These are phyloP conservation scores for Trichoderma sp. DNA, from an alignment of 2,329 filamentous ascomycete species.

Conservation along the genomic window DNA sequence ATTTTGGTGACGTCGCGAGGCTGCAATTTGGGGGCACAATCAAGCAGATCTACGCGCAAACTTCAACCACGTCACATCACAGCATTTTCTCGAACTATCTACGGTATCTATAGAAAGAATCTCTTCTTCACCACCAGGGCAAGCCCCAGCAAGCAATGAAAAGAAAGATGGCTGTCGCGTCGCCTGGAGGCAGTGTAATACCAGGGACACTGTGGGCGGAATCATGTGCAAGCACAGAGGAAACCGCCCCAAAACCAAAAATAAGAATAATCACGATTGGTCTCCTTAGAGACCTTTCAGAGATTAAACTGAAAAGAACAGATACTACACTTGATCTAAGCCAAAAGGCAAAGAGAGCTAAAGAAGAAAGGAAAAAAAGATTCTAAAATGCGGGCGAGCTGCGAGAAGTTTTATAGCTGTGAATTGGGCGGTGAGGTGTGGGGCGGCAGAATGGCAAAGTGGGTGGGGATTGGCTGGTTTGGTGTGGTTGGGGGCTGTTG, in stretches of 20 bases:
- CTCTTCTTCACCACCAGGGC: conserved; percentile 41
- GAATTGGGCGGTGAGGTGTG: conserved; percentile 19
- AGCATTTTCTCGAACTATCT: neutral
- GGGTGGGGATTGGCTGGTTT: neutral
- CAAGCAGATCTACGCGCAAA: neutral
- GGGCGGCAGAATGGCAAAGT: conserved; percentile 11
- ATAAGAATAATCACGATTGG: conserved; percentile 80
- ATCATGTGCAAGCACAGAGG: conserved; percentile 44
- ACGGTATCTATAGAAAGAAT: neutral
- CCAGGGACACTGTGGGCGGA: conserved; percentile 43
- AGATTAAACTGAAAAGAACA: conserved; percentile 98
- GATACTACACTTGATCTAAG: conserved; percentile 95
- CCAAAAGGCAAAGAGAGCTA: conserved; percentile 55
- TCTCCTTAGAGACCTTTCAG: conserved; percentile 75
- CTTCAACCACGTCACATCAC: neutral
- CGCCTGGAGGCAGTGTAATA: conserved; percentile 46
- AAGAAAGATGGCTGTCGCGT: conserved; percentile 39
- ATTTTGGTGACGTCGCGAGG: neutral
- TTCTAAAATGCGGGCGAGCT: conserved; percentile 9
- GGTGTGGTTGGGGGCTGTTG: neutral
- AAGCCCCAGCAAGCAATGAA: conserved; percentile 42
- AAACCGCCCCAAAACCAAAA: conserved; percentile 37
- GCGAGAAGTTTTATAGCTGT: conserved; percentile 28
- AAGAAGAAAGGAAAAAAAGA: conserved; percentile 34
- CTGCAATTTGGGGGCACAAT: neutral